phyloP scores from a whole-genome alignment of 805 yeast species.

The Candida nitratophila region DNA sequence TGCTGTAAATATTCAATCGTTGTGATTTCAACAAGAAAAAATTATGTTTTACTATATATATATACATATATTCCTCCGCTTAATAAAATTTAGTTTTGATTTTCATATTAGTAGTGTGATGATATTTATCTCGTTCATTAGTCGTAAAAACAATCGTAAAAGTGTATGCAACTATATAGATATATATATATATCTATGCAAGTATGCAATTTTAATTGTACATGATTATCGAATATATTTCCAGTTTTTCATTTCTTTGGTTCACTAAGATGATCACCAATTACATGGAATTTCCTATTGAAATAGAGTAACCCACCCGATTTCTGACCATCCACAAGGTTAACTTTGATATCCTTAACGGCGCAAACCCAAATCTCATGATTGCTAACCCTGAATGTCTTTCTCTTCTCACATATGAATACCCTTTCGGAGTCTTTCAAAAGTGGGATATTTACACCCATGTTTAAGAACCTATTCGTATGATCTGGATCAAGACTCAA shows the following conservation, averaged over 20 bases:
- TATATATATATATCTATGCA: neutral
- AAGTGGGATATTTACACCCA: conserved; percentile 41
- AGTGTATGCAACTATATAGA: no score
- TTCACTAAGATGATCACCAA: conserved; percentile 19
- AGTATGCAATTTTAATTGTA: no score
- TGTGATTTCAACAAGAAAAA: neutral
- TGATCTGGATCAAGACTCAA: conserved; percentile 8
- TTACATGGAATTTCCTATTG: conserved; percentile 51
- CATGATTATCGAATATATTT: no score
- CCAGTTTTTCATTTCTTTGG: neutral
- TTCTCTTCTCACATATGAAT: conserved; percentile 50
- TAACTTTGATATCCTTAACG: conserved; percentile 49
- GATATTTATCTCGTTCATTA: neutral
- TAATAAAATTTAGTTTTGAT: no score
- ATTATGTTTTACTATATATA: no score
- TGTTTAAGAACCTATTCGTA: conserved; percentile 6
- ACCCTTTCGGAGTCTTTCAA: conserved; percentile 51
- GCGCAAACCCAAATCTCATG: conserved; percentile 90
- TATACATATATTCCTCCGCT: no score
- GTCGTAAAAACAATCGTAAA: neutral
- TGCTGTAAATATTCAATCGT: neutral
- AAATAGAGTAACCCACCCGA: conserved; percentile 65
- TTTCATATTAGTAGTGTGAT: no score
- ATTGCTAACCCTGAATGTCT: conserved; percentile 57
- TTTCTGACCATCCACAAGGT: conserved; percentile 21